Percentiles rank a stretch among this genome's conserved stretches.
Conservation (phyloP, 495 filamentous ascomycete genomes). For the Aspergillus campestris region DNA sequence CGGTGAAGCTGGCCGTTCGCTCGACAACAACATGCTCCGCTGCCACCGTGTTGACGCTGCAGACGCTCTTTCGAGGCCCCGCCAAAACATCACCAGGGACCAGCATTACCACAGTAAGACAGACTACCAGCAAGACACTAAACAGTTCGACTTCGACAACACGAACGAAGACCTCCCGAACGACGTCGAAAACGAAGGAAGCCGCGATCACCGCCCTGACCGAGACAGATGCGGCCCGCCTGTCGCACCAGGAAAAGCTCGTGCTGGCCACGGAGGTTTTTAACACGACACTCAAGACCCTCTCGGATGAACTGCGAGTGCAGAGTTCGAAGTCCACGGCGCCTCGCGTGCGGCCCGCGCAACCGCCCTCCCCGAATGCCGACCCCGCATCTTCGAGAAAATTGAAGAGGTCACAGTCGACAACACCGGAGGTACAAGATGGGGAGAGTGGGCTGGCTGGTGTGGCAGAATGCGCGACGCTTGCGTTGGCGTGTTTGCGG, state of each 20-base stretch:
- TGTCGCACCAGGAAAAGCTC: constrained; percentile 53
- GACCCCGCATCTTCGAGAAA: constrained; percentile 36
- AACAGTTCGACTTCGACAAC: constrained; percentile 11
- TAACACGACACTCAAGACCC: constrained; percentile 63
- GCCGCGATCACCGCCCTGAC: constrained; percentile 19
- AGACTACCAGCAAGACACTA: constrained; percentile 14
- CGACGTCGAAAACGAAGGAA: constrained; percentile 31
- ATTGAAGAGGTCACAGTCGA: constrained; percentile 7
- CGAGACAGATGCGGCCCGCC: constrained; percentile 28
- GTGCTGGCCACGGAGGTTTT: constrained; percentile 74
- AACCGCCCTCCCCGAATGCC: constrained; percentile 46
- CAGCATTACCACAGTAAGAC: constrained; percentile 11
- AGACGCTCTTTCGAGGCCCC: constrained; percentile 33
- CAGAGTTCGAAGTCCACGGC: constrained; percentile 10
- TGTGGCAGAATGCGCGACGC: constrained; percentile 65
- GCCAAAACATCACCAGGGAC: constrained; percentile 16
- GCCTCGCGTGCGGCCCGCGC: constrained; percentile 13
- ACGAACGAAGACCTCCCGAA: constrained; percentile 27
- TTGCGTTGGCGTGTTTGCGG: constrained; percentile 64
- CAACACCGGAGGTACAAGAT: constrained; percentile 7
- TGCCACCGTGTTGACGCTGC: constrained; percentile 37
- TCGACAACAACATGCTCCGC: constrained; percentile 42
- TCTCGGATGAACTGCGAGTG: constrained; percentile 62
- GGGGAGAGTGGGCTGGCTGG: constrained; percentile 26
- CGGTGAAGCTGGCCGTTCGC: constrained; percentile 40